phyloP scores from a whole-genome alignment of 2,329 filamentous ascomycete genomes.

The Penicillium sp. region DNA sequence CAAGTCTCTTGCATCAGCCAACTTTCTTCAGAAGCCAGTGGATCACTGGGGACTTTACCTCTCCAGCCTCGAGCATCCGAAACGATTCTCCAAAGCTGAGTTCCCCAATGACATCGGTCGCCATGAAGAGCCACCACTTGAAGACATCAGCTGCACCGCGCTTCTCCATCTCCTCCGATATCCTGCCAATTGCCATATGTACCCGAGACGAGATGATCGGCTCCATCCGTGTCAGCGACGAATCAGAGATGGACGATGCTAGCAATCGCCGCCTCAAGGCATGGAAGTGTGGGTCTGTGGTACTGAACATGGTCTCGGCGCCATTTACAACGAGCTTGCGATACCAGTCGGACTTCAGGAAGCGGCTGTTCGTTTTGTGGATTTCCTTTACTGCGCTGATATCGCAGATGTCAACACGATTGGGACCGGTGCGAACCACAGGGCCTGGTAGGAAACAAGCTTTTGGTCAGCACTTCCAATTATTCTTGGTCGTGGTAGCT shows the following conservation, averaged over 20 bases:
- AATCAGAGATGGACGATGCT: slow-evolving; percentile 32
- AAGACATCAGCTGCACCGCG: slow-evolving; percentile 48
- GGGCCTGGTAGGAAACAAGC: slow-evolving; percentile 22
- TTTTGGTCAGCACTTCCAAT: slow-evolving; percentile 1
- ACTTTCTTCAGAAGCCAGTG: neutral
- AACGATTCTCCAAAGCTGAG: slow-evolving; percentile 61
- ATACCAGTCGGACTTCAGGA: slow-evolving; percentile 40
- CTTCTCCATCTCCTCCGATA: slow-evolving; percentile 47
- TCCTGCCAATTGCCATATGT: slow-evolving; percentile 45
- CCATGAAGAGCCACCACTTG: slow-evolving; percentile 58
- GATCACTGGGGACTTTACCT: slow-evolving; percentile 34
- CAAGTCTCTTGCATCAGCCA: neutral
- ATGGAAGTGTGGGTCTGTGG: slow-evolving; percentile 43
- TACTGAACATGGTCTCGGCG: slow-evolving; percentile 44
- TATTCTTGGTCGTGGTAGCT: neutral
- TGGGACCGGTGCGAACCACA: slow-evolving; percentile 33
- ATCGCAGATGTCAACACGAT: slow-evolving; percentile 44
- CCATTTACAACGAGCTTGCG: slow-evolving; percentile 16
- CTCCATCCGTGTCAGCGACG: slow-evolving; percentile 35
- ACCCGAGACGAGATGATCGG: slow-evolving; percentile 43
- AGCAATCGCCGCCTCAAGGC: slow-evolving; percentile 46
- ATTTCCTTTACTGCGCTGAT: slow-evolving; percentile 34
- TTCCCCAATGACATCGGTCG: slow-evolving; percentile 57
- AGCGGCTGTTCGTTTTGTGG: slow-evolving; percentile 36
- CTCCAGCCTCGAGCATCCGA: slow-evolving; percentile 52